These are phyloP conservation scores for Zygoascus flipseniorum DNA, from an alignment of 805 yeast genomes.

Conservation along the genomic window DNA sequence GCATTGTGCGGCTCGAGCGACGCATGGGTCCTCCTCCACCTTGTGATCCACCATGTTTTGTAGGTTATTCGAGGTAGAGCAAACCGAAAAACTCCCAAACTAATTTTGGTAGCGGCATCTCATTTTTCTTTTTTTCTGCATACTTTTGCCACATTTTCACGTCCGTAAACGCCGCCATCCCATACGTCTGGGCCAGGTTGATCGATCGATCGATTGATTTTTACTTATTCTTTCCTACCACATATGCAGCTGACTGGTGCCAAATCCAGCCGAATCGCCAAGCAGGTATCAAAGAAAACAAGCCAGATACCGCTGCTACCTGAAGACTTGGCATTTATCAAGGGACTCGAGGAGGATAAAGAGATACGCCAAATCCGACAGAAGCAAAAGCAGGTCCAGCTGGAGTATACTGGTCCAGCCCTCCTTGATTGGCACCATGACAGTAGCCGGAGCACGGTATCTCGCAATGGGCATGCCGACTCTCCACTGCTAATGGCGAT, in stretches of 20 bases:
- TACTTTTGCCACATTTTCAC: too few relatives aligned
- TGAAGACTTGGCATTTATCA: slow-evolving; percentile 13
- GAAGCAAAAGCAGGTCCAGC: slow-evolving; percentile 13
- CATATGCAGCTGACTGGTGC: neutral
- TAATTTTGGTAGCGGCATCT: too few relatives aligned
- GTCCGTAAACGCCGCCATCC: too few relatives aligned
- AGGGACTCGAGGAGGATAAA: slow-evolving; percentile 18
- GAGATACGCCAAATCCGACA: slow-evolving; percentile 8
- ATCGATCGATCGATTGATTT: too few relatives aligned
- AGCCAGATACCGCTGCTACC: slow-evolving; percentile 10
- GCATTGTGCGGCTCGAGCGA: too few relatives aligned
- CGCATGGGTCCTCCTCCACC: too few relatives aligned
- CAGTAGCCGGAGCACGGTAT: neutral
- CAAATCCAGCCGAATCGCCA: neutral
- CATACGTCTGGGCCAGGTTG: too few relatives aligned
- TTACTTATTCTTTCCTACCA: too few relatives aligned
- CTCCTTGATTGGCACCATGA: slow-evolving; percentile 13
- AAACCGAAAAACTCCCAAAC: too few relatives aligned
- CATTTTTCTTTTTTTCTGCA: too few relatives aligned
- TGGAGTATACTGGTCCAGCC: slow-evolving; percentile 13
- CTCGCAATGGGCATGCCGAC: slow-evolving; percentile 6
- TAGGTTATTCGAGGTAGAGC: too few relatives aligned
- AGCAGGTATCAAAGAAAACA: neutral
- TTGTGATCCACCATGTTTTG: too few relatives aligned
- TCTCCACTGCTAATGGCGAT: slow-evolving; percentile 18